Evolutionary conservation across 352 stramenopile genomes (phyloP), one percentile per base, ranked within the genome.

Genomic region (Albugo laibachii): DNA sequence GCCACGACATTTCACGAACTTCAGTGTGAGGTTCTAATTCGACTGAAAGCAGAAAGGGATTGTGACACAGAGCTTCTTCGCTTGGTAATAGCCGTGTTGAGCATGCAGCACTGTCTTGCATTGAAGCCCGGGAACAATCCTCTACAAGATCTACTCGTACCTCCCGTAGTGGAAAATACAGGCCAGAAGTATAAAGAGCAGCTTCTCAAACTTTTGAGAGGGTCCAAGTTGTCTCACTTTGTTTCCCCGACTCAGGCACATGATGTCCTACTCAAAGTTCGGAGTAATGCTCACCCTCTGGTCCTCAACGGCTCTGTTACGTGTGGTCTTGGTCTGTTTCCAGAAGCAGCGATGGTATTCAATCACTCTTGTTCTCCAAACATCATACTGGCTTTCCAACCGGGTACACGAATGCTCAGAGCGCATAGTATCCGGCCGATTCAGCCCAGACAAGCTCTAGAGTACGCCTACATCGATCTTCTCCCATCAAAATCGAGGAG

Each of bases 331-430:
- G 71, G 71, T 0, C n/a, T 84, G 12, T 81, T 84, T 47, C 71
- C 69, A 0, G 66, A 80, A 24, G 72, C 69, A 18, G 66, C 72
- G 10, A 82, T 82, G 69, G 54, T 62, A 13, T 48, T 84, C 40
- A 81, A 84, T 49, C 69, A 84, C 51, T 79, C 69, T 46, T 84
- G 72, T 49, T 13, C 57, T 1, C 72, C 72, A 16, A 82, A 80
- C 49, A 66, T 82, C 35, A 54, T 59, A 14, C 53, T 67, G 11
- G 68, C 55, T 27, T 84, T 80, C 21, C 56, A 82, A 13, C 50
- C 58, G 3, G 36, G 39, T 14, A 69, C 63, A 16, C 59, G 69
- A 10, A 63, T 57, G n/a, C 60, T 84, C 15, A 37, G 52, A 10
- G 76, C 80, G 38, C 53, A 75, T 24, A 60, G 63, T 21, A 62